phyloP scores from a whole-genome alignment of 768 basidiomycete genomes.

The Trametes cubensis region DNA sequence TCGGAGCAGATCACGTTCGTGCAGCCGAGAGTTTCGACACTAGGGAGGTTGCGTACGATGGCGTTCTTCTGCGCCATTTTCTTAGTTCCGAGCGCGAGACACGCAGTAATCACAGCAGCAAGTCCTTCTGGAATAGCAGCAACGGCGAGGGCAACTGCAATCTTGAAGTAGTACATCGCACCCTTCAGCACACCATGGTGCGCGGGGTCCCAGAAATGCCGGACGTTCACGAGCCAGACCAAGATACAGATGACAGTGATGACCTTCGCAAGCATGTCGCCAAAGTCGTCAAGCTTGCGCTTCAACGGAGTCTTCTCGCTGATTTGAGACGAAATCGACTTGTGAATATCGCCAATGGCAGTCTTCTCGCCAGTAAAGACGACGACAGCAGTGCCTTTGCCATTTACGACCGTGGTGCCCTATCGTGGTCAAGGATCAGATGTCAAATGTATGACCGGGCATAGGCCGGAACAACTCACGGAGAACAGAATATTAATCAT shows the following conservation, averaged over 20 bases:
- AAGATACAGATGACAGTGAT: constrained; percentile 96
- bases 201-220: constrained; percentile 94
- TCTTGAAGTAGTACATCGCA: constrained; percentile 99
- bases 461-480: constrained; percentile 45
- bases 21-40: constrained; percentile 96
- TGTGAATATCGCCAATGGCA: constrained; percentile 96
- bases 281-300: constrained; percentile 97
- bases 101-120: constrained; percentile 98
- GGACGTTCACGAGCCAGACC: constrained; percentile 96
- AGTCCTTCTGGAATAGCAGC: constrained; percentile 98
- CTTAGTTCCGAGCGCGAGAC: constrained; percentile 94
- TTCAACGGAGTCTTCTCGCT: constrained; percentile 96
- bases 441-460: background rate
- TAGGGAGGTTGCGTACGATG: constrained; percentile 94
- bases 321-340: constrained; percentile 91
- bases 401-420: constrained; percentile 97
- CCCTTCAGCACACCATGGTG: constrained; percentile 91
- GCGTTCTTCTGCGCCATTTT: constrained; percentile 99
- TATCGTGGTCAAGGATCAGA: constrained; percentile 32
- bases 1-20: constrained; percentile 99
- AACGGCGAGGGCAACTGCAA: constrained; percentile 97
- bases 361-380: constrained; percentile 84
- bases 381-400: constrained; percentile 85
- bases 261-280: constrained; percentile 96
- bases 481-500: constrained; percentile 97